phyloP scores from a whole-genome alignment of 192 early-diverging fungal genomes.

The Coemansia sp. region DNA sequence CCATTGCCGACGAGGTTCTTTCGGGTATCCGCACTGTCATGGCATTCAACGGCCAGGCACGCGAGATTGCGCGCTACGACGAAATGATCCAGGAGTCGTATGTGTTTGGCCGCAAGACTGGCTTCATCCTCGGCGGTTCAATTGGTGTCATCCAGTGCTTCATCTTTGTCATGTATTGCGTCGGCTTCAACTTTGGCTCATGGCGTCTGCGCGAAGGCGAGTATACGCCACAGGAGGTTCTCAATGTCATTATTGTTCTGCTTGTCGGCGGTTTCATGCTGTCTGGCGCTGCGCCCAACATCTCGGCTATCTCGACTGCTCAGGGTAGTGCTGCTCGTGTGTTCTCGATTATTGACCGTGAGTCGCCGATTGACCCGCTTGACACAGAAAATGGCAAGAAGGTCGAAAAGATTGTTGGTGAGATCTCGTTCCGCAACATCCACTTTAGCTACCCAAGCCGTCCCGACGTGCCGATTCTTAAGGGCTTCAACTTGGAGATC shows the following conservation, averaged over 20 bases:
- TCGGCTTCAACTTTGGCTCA: conserved; percentile 79
- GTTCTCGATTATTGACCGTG: conserved; percentile 77
- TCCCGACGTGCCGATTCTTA: conserved; percentile 76
- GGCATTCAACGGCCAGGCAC: conserved; percentile 78
- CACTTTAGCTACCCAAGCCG: conserved; percentile 83
- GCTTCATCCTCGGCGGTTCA: conserved; percentile 57
- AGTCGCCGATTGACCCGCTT: conserved; percentile 68
- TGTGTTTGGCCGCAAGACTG: conserved; percentile 60
- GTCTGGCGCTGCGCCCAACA: conserved; percentile 62
- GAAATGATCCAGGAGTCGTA: conserved; percentile 66
- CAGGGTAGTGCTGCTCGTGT: conserved; percentile 78
- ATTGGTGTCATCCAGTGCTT: conserved; percentile 69
- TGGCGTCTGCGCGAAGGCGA: conserved; percentile 49
- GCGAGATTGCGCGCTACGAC: conserved; percentile 63
- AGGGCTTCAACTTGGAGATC: conserved; percentile 70
- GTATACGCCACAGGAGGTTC: conserved; percentile 54
- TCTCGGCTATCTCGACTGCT: conserved; percentile 67
- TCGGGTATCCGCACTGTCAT: conserved; percentile 80
- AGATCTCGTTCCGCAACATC: conserved; percentile 74
- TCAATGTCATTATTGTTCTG: conserved; percentile 82
- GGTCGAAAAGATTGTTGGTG: conserved; percentile 50
- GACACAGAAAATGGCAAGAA: too few relatives aligned
- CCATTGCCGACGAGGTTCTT: conserved; percentile 81
- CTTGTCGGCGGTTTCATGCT: conserved; percentile 77
- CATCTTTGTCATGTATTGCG: conserved; percentile 71